phyloP scores from a whole-genome alignment of 441 rosid species.

The Syzygium syzygioides region DNA sequence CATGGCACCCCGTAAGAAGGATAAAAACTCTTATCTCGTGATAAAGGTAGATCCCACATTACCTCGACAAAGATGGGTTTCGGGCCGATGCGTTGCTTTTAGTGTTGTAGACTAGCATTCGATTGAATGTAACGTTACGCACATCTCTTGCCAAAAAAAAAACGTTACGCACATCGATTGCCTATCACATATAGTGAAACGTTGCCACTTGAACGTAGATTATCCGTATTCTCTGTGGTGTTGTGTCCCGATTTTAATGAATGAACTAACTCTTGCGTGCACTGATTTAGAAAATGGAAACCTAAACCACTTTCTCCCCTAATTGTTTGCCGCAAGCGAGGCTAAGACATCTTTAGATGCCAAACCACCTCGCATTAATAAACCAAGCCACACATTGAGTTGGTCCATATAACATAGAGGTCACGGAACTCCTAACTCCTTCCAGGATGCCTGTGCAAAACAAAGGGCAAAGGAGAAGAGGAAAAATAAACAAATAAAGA shows the following conservation, averaged over 20 bases:
- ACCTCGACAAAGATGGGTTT: neutral
- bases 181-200: fast-evolving
- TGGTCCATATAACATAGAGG: neutral
- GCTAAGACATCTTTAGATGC: neutral
- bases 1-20: neutral
- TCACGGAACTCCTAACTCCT: neutral
- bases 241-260: neutral
- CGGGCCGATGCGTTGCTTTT: neutral
- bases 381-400: neutral
- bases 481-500: neutral
- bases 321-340: neutral
- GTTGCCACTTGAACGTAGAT: neutral
- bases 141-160: no score
- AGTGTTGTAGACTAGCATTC: neutral
- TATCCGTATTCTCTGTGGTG: neutral
- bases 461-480: neutral
- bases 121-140: neutral
- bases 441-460: neutral
- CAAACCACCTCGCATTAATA: neutral
- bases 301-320: neutral
- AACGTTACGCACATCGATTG: neutral
- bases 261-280: neutral
- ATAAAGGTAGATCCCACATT: neutral
- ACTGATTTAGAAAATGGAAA: neutral
- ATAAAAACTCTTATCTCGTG: neutral